phyloP scores from a whole-genome alignment of 2,329 filamentous ascomycete species.

The Talaromyces pinophilus region DNA sequence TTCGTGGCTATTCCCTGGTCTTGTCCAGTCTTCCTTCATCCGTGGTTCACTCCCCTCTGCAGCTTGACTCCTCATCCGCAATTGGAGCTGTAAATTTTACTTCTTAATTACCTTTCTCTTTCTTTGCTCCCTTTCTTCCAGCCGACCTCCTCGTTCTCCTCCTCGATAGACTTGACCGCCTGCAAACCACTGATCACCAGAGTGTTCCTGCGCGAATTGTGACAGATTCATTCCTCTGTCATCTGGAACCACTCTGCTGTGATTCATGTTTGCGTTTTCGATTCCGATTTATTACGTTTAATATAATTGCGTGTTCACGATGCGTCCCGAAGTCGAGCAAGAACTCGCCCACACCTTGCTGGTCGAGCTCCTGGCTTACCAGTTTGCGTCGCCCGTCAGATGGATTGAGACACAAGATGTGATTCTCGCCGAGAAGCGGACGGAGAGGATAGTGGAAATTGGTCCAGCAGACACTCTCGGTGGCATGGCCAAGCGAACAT shows the following conservation, averaged over 20 bases:
- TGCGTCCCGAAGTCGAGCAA: slow-evolving; percentile 99
- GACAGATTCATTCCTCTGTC: slow-evolving; percentile 13
- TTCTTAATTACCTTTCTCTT: slow-evolving; percentile 26
- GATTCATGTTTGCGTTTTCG: slow-evolving; percentile 20
- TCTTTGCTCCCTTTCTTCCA: slow-evolving; percentile 24
- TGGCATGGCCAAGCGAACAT: slow-evolving; percentile 93
- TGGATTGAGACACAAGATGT: slow-evolving; percentile 99
- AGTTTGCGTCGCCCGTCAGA: slow-evolving; percentile 97
- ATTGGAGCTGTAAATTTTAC: slow-evolving; percentile 19
- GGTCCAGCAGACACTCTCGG: slow-evolving; percentile 95
- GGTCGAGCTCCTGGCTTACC: slow-evolving; percentile 97
- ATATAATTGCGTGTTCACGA: slow-evolving; percentile 51
- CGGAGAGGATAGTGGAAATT: slow-evolving; percentile 96
- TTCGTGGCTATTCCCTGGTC: background rate
- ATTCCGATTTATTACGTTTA: slow-evolving; percentile 17
- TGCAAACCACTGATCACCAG: slow-evolving; percentile 7
- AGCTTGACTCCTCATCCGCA: slow-evolving; percentile 2
- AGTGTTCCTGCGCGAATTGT: slow-evolving; percentile 14
- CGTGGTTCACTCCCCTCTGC: slow-evolving; percentile 16
- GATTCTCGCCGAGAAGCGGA: slow-evolving; percentile 91
- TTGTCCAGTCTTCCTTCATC: slow-evolving; percentile 7
- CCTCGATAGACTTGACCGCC: slow-evolving; percentile 13
- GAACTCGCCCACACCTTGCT: slow-evolving; percentile 98
- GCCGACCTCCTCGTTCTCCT: slow-evolving; percentile 14
- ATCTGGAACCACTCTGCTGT: background rate